Conservation (phyloP, 2,329 filamentous ascomycete genomes). For the Epicoccum nigrum region DNA sequence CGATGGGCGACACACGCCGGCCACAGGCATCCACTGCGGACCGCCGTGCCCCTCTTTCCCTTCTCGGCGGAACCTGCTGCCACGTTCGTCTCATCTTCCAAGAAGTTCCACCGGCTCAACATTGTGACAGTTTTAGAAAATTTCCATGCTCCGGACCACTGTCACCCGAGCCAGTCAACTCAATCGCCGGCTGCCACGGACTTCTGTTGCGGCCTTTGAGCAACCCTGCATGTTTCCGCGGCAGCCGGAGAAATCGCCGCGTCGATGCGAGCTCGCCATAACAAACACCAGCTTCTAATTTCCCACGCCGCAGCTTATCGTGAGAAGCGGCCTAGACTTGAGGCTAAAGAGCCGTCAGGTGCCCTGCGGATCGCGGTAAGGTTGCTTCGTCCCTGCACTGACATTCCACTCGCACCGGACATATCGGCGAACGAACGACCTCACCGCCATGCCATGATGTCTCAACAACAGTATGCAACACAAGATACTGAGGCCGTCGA, state of each 20-base stretch:
- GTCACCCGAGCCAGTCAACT: conserved; percentile 25
- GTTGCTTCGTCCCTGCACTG: conserved; percentile 12
- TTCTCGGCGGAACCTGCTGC: conserved; percentile 12
- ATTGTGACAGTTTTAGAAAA: conserved; percentile 18
- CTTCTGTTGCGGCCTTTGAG: conserved; percentile 18
- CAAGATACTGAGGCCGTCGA: neutral
- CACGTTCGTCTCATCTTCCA: conserved; percentile 11
- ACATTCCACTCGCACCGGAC: conserved; percentile 8
- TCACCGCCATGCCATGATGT: neutral
- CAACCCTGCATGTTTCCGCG: conserved; percentile 13
- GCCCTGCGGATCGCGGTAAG: conserved; percentile 7
- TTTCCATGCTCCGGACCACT: conserved; percentile 24
- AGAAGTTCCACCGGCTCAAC: conserved; percentile 19
- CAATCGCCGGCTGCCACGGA: conserved; percentile 17
- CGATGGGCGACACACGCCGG: conserved; percentile 18
- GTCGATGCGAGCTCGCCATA: conserved; percentile 13
- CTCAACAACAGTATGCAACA: neutral
- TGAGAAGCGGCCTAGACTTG: conserved; percentile 7
- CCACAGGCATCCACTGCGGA: conserved; percentile 16
- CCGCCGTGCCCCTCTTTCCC: conserved; percentile 16
- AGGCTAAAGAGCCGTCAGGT: conserved; percentile 2
- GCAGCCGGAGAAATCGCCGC: conserved; percentile 17
- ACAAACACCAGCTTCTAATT: conserved; percentile 1
- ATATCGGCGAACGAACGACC: conserved; percentile 5
- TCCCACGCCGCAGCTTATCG: conserved; percentile 13